These are phyloP conservation scores for Parathielavia appendiculata DNA, from an alignment of 495 filamentous ascomycete genomes.

Conservation along the genomic window DNA sequence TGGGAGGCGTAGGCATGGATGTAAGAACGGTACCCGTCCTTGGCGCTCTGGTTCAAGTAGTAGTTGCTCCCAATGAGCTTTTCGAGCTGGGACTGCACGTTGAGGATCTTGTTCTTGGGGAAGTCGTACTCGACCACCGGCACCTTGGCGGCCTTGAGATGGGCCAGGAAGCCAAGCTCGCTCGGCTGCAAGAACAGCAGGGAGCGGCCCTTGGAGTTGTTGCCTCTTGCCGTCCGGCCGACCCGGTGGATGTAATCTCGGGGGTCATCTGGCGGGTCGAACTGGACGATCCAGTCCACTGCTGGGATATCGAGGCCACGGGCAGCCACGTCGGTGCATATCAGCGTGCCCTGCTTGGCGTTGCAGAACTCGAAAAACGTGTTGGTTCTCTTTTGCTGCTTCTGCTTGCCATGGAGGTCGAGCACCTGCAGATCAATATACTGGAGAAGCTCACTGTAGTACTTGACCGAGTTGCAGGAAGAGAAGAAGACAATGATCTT, in stretches of 20 bases:
- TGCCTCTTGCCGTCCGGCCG: slow-evolving; percentile 86
- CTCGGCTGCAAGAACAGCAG: slow-evolving; percentile 89
- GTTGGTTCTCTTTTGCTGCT: slow-evolving; percentile 94
- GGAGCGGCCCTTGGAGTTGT: slow-evolving; percentile 74
- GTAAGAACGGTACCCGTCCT: slow-evolving; percentile 71
- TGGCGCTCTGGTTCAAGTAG: slow-evolving; percentile 82
- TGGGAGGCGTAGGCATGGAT: slow-evolving; percentile 93
- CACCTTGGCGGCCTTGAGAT: slow-evolving; percentile 86
- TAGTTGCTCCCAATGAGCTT: slow-evolving; percentile 92
- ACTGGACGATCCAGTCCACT: slow-evolving; percentile 95
- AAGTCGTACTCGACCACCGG: slow-evolving; percentile 97
- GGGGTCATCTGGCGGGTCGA: slow-evolving; percentile 88
- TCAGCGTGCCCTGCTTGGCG: slow-evolving; percentile 79
- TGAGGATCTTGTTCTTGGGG: slow-evolving; percentile 82
- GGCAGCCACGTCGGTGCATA: slow-evolving; percentile 96
- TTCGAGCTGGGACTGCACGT: slow-evolving; percentile 93
- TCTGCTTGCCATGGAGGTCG: slow-evolving; percentile 86
- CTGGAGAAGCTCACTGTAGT: slow-evolving; percentile 88
- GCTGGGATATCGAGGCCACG: slow-evolving; percentile 88
- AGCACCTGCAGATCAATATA: slow-evolving; percentile 95
- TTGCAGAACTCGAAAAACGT: slow-evolving; percentile 99
- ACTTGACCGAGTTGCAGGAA: slow-evolving; percentile 90
- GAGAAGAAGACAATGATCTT: slow-evolving; percentile 98
- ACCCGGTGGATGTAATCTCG: slow-evolving; percentile 96
- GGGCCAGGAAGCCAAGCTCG: slow-evolving; percentile 86